Conservation (phyloP, 116 monocot genomes). For the Posidonia oceanica region DNA sequence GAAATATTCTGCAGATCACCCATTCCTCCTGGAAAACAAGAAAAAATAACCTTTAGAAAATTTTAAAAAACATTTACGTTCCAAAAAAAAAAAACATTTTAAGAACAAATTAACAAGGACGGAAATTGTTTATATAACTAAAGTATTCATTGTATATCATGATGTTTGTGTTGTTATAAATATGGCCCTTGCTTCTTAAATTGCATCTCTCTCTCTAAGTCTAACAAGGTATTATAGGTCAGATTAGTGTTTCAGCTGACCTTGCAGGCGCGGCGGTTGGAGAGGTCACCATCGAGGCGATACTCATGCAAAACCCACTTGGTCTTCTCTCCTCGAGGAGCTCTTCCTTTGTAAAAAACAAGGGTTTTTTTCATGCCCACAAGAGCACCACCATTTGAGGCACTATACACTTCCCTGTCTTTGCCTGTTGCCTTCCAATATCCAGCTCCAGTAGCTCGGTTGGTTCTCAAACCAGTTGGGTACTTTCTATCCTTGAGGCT, state of each 20-base stretch:
- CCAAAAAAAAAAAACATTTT: background rate
- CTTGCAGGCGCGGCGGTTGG: constrained; percentile 42
- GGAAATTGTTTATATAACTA: background rate
- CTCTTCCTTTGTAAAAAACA: constrained; percentile 21
- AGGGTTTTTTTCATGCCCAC: constrained; percentile 16
- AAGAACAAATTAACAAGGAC: background rate
- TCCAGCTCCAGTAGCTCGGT: constrained; percentile 26
- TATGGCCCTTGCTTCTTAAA: background rate
- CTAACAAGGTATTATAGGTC: background rate
- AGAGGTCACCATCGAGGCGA: constrained; percentile 29
- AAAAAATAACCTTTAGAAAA: background rate
- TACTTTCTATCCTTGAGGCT: constrained; percentile 8
- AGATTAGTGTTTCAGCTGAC: constrained; percentile 1
- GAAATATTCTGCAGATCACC: constrained; percentile 96
- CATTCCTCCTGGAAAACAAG: constrained; percentile 72
- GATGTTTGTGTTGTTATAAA: background rate
- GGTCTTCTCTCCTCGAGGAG: constrained; percentile 19
- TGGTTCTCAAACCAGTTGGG: constrained; percentile 12
- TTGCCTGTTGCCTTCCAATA: constrained; percentile 77
- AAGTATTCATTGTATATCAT: background rate
- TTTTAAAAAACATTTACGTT: background rate
- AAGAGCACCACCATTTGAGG: background rate
- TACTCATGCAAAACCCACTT: constrained; percentile 35
- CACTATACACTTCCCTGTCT: constrained; percentile 18
- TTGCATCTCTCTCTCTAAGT: too few species aligned